Evolutionary conservation across 108 stramenopile species (phyloP).

Genomic region (Nitzschia palea): DNA sequence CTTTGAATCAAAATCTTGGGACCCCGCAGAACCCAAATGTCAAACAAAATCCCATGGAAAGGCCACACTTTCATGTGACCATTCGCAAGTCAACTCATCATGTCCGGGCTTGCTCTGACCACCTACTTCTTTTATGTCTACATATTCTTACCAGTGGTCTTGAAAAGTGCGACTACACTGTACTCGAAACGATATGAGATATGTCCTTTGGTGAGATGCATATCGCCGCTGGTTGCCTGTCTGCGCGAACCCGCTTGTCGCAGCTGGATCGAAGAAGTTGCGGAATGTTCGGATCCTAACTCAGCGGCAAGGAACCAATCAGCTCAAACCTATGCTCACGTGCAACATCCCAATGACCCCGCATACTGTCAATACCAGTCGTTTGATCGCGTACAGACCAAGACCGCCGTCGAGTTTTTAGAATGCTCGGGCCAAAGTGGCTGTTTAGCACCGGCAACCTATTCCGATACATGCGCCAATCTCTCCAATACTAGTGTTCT

Average conservation of each 20-base stretch:
- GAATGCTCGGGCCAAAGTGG: conserved; percentile 6
- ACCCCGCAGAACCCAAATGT: too few relatives aligned
- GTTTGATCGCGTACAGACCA: not conserved
- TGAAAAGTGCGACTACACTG: not conserved
- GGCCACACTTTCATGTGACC: too few relatives aligned
- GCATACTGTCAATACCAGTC: conserved; percentile 12
- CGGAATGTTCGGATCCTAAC: not conserved
- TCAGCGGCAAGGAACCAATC: not conserved
- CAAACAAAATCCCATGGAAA: too few relatives aligned
- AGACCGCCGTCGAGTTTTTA: conserved; percentile 1
- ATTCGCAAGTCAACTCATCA: too few relatives aligned
- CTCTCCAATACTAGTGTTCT: too few relatives aligned
- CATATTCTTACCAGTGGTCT: not conserved
- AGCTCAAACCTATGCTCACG: not conserved
- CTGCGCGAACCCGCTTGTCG: not conserved
- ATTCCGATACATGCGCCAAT: conserved; percentile 1
- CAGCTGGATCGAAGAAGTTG: not conserved
- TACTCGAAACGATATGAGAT: not conserved
- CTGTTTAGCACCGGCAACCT: not conserved
- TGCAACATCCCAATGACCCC: conserved; percentile 7
- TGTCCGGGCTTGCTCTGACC: not conserved
- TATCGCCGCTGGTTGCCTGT: not conserved
- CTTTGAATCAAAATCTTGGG: too few relatives aligned
- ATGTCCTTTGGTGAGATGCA: conserved; percentile 3
- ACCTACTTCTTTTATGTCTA: not conserved